Conservation (phyloP, 2,329 filamentous ascomycete species). For the Biscogniauxia marginata region DNA sequence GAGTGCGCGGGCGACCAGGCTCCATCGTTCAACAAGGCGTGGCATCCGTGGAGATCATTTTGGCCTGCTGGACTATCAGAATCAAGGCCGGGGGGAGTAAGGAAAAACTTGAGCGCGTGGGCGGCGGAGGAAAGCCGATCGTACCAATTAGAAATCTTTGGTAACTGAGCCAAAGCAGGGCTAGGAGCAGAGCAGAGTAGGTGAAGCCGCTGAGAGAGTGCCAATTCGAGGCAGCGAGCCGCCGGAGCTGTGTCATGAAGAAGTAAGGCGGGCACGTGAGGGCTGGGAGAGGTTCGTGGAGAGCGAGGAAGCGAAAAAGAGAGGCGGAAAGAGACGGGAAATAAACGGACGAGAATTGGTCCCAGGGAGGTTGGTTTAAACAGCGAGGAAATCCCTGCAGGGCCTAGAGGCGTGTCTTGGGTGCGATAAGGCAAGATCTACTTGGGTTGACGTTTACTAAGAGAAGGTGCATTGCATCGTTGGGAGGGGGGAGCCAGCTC, state of each 20-base stretch:
- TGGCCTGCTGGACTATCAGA: conserved; percentile 20
- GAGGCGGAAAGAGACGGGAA: not conserved
- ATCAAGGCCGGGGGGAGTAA: not conserved
- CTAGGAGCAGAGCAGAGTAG: conserved; percentile 17
- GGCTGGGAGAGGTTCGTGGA: not conserved
- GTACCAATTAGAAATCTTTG: conserved; percentile 20
- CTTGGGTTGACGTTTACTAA: not conserved
- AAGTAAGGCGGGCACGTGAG: conserved; percentile 4
- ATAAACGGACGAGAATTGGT: not conserved
- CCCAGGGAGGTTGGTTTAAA: not conserved
- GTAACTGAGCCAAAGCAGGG: conserved; percentile 16
- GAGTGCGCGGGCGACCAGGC: conserved; percentile 21
- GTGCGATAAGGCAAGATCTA: conserved; percentile 1
- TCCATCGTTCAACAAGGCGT: conserved; percentile 27
- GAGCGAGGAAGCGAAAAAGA: not conserved
- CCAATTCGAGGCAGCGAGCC: conserved; percentile 21
- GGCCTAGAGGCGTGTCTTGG: not conserved
- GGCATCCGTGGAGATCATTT: conserved; percentile 26
- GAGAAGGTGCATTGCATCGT: not conserved
- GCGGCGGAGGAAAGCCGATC: not conserved
- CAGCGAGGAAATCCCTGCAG: conserved; percentile 1
- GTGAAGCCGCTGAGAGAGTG: conserved; percentile 21
- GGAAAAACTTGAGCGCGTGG: not conserved
- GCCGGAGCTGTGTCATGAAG: conserved; percentile 25
- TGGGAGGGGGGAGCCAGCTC: not conserved